A percentile compares a stretch with the other conserved stretches of the same genome.
phyloP scores from a whole-genome alignment of 2,329 filamentous ascomycete species.

The Fusarium floridanum region DNA sequence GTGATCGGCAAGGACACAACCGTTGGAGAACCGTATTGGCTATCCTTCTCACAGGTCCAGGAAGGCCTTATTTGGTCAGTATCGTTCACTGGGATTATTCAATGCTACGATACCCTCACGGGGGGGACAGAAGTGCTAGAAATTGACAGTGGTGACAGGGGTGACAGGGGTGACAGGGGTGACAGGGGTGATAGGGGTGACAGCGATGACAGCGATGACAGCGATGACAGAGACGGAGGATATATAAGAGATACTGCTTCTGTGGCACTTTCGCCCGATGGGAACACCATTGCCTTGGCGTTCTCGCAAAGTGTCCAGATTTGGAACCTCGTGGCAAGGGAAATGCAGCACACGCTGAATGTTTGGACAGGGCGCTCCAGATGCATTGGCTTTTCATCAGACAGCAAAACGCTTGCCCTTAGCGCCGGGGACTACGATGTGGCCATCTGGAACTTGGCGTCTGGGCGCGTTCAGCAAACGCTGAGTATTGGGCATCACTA shows the following conservation, averaged over 20 bases:
- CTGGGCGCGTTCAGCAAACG: not conserved
- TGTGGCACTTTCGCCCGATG: not conserved
- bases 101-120: not conserved
- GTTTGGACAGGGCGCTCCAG: rapidly evolving
- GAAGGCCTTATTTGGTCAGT: not conserved
- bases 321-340: not conserved
- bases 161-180: too few species aligned
- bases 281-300: not conserved
- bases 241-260: too few species aligned
- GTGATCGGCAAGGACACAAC: too few species aligned
- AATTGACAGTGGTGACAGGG: too few species aligned
- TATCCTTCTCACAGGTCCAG: not conserved
- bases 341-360: not conserved
- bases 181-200: too few species aligned
- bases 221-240: too few species aligned
- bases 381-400: not conserved
- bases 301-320: not conserved
- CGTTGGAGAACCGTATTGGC: not conserved
- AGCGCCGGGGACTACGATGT: not conserved
- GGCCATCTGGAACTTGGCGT: not conserved
- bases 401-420: not conserved
- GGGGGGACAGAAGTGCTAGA: not conserved
- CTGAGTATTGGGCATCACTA: not conserved
- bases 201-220: too few species aligned
- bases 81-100: not conserved